These are phyloP conservation scores for Cutaneotrichosporon cutaneum DNA, from an alignment of 1,284 basidiomycete genomes.

Conservation along the genomic window DNA sequence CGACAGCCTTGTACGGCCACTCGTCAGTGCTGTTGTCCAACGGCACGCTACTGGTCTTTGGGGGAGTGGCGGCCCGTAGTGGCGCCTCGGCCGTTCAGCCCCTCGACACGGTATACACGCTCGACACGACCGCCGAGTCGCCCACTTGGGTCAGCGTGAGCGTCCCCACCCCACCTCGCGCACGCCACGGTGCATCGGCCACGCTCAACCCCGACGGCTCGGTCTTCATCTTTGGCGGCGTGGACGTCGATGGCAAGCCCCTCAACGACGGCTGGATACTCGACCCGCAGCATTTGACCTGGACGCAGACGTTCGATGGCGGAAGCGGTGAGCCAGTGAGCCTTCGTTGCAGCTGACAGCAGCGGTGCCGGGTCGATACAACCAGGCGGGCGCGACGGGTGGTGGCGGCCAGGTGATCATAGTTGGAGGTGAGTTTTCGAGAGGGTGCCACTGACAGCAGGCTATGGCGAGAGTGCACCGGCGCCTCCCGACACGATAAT, in stretches of 20 bases:
- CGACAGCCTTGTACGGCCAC: conserved; percentile 70
- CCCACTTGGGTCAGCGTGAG: conserved; percentile 49
- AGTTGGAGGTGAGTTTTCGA: conserved; percentile 64
- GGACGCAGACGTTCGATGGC: conserved; percentile 30
- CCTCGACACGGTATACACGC: conserved; percentile 61
- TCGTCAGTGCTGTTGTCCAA: conserved; percentile 65
- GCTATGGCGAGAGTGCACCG: conserved; percentile 1
- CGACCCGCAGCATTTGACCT: conserved; percentile 59
- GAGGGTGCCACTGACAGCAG: not conserved
- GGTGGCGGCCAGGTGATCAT: conserved; percentile 65
- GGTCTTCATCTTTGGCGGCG: conserved; percentile 73
- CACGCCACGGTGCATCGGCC: conserved; percentile 69
- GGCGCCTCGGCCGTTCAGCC: conserved; percentile 33
- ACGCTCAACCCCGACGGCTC: conserved; percentile 58
- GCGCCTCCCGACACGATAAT: conserved; percentile 2
- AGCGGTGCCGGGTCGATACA: conserved; percentile 62
- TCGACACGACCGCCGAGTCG: conserved; percentile 61
- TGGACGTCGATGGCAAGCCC: conserved; percentile 61
- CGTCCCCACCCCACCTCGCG: conserved; percentile 54
- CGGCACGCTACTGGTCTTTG: conserved; percentile 70
- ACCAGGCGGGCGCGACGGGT: conserved; percentile 67
- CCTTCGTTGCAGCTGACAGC: conserved; percentile 17
- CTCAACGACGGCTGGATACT: conserved; percentile 73
- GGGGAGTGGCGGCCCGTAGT: conserved; percentile 63
- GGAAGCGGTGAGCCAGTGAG: not conserved